phyloP scores from a whole-genome alignment of 129 eudicot genomes.

The Daucus carota region DNA sequence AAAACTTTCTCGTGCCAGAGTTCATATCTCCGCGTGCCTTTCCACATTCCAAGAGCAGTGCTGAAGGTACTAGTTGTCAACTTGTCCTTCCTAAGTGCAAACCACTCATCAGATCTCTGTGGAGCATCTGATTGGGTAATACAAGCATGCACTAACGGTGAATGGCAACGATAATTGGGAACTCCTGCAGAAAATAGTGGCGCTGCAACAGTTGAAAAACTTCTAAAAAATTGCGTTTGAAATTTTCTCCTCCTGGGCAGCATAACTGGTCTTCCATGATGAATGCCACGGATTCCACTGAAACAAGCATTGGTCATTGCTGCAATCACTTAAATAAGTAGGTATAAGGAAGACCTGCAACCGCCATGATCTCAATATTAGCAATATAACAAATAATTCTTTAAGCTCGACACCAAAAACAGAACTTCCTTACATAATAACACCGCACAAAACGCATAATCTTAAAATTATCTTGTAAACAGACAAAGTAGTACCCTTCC shows the following conservation, averaged over 20 bases:
- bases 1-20: constrained; percentile 87
- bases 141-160: neutral
- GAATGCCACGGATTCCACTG: neutral
- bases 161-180: neutral
- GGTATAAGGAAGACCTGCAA: neutral
- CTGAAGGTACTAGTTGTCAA: constrained; percentile 89
- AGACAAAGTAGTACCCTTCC: neutral
- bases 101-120: constrained; percentile 95
- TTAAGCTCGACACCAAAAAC: neutral
- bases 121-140: constrained; percentile 51
- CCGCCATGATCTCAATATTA: neutral
- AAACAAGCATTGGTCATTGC: neutral
- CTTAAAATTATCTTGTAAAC: neutral
- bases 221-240: neutral
- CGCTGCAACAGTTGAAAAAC: neutral
- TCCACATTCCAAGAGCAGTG: constrained; percentile 93
- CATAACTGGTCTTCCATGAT: neutral
- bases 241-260: neutral
- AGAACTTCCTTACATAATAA: neutral
- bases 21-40: constrained; percentile 76
- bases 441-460: neutral
- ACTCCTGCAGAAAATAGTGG: neutral
- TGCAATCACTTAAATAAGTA: neutral
- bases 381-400: neutral
- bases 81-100: constrained; percentile 80